Conservation (phyloP, 2,329 filamentous ascomycete genomes). For the Penicillium sp. region DNA sequence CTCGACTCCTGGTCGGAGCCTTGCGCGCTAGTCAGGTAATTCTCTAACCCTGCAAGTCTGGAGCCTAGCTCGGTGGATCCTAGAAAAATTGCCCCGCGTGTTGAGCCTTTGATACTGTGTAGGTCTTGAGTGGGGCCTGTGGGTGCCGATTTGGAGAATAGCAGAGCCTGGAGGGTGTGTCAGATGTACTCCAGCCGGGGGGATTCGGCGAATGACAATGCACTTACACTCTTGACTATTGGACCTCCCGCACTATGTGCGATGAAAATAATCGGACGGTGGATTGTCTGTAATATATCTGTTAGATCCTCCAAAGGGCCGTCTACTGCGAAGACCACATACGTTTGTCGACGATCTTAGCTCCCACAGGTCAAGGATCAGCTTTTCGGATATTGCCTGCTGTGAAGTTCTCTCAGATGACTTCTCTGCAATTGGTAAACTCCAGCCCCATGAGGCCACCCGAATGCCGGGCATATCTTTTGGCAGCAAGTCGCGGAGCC, state of each 20-base stretch:
- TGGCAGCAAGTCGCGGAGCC: conserved; percentile 21
- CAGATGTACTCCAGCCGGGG: conserved; percentile 2
- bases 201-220: background rate
- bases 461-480: conserved; percentile 10
- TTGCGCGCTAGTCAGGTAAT: conserved; percentile 29
- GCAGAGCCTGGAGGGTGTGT: conserved; percentile 8
- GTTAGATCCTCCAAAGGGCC: background rate
- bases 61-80: conserved; percentile 40
- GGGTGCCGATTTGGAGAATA: conserved; percentile 11
- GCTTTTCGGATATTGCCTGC: conserved; percentile 6
- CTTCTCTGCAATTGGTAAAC: conserved; percentile 7
- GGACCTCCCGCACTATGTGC: conserved; percentile 32
- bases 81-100: conserved; percentile 36
- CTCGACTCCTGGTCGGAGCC: conserved; percentile 26
- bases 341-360: conserved; percentile 8
- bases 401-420: background rate
- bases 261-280: conserved; percentile 33
- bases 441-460: conserved; percentile 26
- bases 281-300: conserved; percentile 12
- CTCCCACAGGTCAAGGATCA: conserved; percentile 9
- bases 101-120: conserved; percentile 20
- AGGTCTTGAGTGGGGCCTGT: conserved; percentile 17
- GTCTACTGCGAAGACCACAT: background rate
- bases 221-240: conserved; percentile 29
- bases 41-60: conserved; percentile 33